These are phyloP conservation scores for Umbelopsis sp. DNA, from an alignment of 192 early-diverging fungal genomes.

Conservation along the genomic window DNA sequence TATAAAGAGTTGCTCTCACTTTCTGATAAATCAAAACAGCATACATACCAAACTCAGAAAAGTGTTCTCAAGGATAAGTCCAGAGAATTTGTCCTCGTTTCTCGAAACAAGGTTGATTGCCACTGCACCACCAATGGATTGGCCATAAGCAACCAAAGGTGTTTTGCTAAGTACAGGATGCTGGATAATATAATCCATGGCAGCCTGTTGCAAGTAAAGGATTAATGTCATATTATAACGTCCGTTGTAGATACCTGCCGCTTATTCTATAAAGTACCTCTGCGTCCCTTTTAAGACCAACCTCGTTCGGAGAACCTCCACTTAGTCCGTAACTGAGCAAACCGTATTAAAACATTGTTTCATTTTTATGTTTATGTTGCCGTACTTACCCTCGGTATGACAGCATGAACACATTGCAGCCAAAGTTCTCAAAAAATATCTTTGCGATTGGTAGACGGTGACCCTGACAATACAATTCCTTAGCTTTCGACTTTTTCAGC, in stretches of 20 bases:
- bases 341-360: background rate
- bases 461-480: conserved; percentile 55
- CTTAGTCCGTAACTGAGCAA: conserved; percentile 77
- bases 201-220: conserved; percentile 51
- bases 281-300: conserved; percentile 87
- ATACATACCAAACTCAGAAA: conserved; percentile 79
- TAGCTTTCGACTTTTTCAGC: background rate
- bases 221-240: background rate
- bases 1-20: background rate
- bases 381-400: conserved; percentile 89
- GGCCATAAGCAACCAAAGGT: conserved; percentile 88
- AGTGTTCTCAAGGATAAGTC: conserved; percentile 92
- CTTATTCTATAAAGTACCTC: conserved; percentile 51
- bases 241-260: background rate
- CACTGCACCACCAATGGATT: conserved; percentile 97
- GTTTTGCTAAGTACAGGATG: conserved; percentile 76
- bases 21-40: background rate
- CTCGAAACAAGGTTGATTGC: conserved; percentile 84
- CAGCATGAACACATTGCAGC: conserved; percentile 93
- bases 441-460: conserved; percentile 93
- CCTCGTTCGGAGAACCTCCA: conserved; percentile 85
- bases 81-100: conserved; percentile 77
- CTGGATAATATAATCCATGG: conserved; percentile 80
- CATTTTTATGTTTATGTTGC: background rate
- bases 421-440: conserved; percentile 62